A percentile compares a stretch with the other conserved stretches of the same genome.
These are phyloP conservation scores for Ceratobasidium sp. DNA, from an alignment of 1,284 basidiomycete genomes.

Conservation along the genomic window DNA sequence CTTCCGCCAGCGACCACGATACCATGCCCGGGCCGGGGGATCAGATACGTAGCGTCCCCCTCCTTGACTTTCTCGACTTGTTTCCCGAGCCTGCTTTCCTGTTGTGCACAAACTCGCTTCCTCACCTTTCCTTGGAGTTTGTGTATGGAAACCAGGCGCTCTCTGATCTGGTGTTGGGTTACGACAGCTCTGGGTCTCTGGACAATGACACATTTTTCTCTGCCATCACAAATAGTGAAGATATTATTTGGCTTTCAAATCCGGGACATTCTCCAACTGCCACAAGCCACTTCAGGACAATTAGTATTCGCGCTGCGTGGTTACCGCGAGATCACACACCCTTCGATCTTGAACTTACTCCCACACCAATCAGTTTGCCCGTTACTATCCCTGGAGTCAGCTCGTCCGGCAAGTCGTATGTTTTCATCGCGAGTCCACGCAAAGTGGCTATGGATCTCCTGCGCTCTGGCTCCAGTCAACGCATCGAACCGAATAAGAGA, in stretches of 20 bases:
- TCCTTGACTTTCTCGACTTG: slow-evolving; percentile 11
- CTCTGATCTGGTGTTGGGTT: neutral
- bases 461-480: neutral
- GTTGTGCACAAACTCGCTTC: neutral
- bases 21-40: neutral
- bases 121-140: neutral
- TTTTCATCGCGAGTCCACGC: slow-evolving; percentile 20
- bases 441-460: neutral
- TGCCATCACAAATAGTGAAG: neutral
- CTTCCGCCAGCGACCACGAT: neutral
- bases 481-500: neutral
- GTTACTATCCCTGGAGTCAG: neutral
- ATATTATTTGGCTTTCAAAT: slow-evolving; percentile 1
- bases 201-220: slow-evolving; percentile 11
- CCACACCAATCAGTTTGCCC: slow-evolving; percentile 9
- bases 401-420: neutral
- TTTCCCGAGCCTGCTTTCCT: slow-evolving; percentile 26
- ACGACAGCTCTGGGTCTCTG: neutral
- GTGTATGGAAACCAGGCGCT: slow-evolving; percentile 25
- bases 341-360: slow-evolving; percentile 12
- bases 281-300: neutral
- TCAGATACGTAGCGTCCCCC: neutral
- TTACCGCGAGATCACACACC: slow-evolving; percentile 9
- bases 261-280: neutral
- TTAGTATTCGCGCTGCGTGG: slow-evolving; percentile 13